A percentile compares a stretch with the other conserved stretches of the same genome.
phyloP scores from a whole-genome alignment of 169 alveolate genomes.

The Neospora caninum region DNA sequence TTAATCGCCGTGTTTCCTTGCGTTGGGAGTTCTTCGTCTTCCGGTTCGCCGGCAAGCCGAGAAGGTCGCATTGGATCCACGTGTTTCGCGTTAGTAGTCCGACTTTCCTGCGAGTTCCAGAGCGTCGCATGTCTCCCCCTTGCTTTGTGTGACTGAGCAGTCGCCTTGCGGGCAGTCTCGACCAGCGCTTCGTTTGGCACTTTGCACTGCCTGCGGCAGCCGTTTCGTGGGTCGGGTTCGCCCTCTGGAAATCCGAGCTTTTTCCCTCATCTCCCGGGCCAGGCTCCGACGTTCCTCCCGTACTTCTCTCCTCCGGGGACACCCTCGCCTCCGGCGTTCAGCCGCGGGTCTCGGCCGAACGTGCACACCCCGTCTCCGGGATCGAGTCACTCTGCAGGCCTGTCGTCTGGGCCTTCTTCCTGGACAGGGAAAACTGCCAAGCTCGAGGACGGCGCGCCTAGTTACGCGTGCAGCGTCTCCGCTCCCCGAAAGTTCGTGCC shows the following conservation, averaged over 20 bases:
- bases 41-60: too few species aligned
- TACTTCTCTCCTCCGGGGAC: neutral
- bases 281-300: neutral
- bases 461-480: neutral
- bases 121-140: too few species aligned
- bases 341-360: neutral
- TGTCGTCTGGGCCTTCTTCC: neutral
- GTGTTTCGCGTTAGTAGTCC: too few species aligned
- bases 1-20: too few species aligned
- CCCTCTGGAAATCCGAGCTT: neutral
- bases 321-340: neutral
- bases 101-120: too few species aligned
- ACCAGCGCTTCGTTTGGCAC: neutral
- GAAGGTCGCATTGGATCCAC: too few species aligned
- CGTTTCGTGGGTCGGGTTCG: neutral
- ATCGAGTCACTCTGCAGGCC: neutral
- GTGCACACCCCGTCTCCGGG: neutral
- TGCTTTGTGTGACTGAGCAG: neutral
- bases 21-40: too few species aligned
- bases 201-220: neutral
- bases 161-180: neutral
- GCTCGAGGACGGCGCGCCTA: neutral
- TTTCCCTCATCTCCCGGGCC: neutral
- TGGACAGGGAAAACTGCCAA: neutral
- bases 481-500: conserved; percentile 7